A percentile compares a stretch with the other conserved stretches of the same genome.
Evolutionary conservation across 768 basidiomycete species (phyloP).

Genomic region (Tulasnella sp.): DNA sequence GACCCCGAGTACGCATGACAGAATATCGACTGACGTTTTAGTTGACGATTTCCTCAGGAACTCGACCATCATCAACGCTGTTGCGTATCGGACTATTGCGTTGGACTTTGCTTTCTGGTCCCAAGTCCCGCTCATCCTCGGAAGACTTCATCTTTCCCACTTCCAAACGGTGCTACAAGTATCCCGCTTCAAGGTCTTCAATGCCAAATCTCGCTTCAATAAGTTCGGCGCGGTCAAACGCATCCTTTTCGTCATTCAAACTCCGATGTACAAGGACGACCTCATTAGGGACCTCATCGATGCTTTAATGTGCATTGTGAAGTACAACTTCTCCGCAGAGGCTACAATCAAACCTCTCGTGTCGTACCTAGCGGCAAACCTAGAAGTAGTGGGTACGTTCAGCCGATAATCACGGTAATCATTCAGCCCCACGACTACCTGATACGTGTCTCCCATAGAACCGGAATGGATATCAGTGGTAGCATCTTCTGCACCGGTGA

Average conservation of each 20-base stretch:
- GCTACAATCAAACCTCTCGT: conserved; percentile 76
- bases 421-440: too few species aligned
- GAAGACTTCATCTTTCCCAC: conserved; percentile 68
- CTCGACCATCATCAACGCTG: conserved; percentile 71
- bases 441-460: background rate
- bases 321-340: conserved; percentile 58
- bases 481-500: conserved; percentile 29
- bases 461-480: background rate
- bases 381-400: conserved; percentile 51
- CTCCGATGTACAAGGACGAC: conserved; percentile 59
- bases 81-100: conserved; percentile 73
- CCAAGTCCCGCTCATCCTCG: conserved; percentile 56
- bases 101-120: conserved; percentile 91
- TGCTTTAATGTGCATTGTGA: conserved; percentile 49
- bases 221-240: conserved; percentile 64
- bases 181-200: conserved; percentile 70
- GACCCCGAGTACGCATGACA: conserved; percentile 55
- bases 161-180: conserved; percentile 62
- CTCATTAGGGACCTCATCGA: conserved; percentile 42
- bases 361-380: conserved; percentile 73
- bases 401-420: too few species aligned
- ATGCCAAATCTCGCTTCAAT: conserved; percentile 57
- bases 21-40: background rate
- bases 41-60: conserved; percentile 36
- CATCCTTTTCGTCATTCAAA: conserved; percentile 72